These are phyloP conservation scores for Ustilago loliicola DNA, from an alignment of 1,284 basidiomycete genomes.

Conservation along the genomic window DNA sequence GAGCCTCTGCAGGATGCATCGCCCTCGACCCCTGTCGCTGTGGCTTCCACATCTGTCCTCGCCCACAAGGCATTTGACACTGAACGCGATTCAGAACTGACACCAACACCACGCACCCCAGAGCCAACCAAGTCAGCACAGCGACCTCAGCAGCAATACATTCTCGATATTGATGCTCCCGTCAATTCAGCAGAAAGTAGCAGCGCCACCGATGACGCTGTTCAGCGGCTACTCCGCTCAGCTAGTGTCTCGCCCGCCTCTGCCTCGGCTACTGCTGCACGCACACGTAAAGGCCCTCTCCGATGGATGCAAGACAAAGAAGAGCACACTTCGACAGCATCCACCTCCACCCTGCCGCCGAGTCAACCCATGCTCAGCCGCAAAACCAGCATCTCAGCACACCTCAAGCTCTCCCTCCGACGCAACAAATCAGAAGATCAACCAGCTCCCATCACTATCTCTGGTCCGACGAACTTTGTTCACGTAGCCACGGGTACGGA, in stretches of 20 bases:
- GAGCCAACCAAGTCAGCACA: conserved; percentile 8
- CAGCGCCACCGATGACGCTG: conserved; percentile 5
- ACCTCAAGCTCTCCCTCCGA: conserved; percentile 35
- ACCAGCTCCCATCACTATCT: conserved; percentile 18
- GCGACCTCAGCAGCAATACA: conserved; percentile 30
- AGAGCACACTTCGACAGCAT: conserved; percentile 18
- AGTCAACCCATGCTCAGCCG: conserved; percentile 26
- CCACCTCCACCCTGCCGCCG: conserved; percentile 3
- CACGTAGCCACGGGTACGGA: conserved; percentile 32
- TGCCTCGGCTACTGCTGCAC: not conserved
- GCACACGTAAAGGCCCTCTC: conserved; percentile 20
- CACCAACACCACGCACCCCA: not conserved
- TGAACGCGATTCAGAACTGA: not conserved
- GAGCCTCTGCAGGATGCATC: conserved; percentile 17
- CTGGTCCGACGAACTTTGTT: conserved; percentile 36
- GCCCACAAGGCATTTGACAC: conserved; percentile 1
- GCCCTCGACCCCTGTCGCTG: not conserved
- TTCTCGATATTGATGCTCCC: conserved; percentile 31
- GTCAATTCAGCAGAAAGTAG: not conserved
- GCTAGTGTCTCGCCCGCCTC: conserved; percentile 22
- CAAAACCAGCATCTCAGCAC: conserved; percentile 38
- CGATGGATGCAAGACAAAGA: conserved; percentile 38
- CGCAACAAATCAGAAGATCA: conserved; percentile 21
- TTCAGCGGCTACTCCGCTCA: conserved; percentile 29
- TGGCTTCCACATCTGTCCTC: not conserved